These are phyloP conservation scores for Alternaria atra DNA, from an alignment of 2,329 filamentous ascomycete genomes.

Conservation along the genomic window DNA sequence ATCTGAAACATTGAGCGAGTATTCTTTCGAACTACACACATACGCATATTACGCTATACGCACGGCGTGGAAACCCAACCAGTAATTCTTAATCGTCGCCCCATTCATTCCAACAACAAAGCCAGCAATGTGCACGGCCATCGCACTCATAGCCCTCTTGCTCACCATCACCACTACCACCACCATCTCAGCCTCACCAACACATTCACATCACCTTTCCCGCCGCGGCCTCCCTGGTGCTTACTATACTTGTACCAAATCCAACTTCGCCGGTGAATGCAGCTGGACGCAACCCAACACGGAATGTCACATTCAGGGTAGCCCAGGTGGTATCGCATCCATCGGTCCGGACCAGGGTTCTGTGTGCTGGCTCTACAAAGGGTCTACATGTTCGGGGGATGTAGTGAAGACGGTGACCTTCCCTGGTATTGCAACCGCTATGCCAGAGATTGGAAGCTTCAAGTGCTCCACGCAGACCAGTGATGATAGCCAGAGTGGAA, in stretches of 20 bases:
- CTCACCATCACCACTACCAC: conserved; percentile 20
- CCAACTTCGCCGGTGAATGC: conserved; percentile 42
- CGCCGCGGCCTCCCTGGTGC: conserved; percentile 47
- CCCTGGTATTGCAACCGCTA: conserved; percentile 28
- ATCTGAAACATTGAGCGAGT: background rate
- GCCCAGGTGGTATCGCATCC: conserved; percentile 32
- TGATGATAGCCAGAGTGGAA: background rate
- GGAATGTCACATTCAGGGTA: conserved; percentile 38
- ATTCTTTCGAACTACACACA: conserved; percentile 10
- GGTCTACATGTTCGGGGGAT: conserved; percentile 31
- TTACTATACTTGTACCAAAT: conserved; percentile 43
- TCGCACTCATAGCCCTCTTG: conserved; percentile 18
- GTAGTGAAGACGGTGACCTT: conserved; percentile 33
- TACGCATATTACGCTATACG: conserved; percentile 20
- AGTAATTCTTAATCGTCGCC: conserved; percentile 16
- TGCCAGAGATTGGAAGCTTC: conserved; percentile 38
- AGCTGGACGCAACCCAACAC: conserved; percentile 37
- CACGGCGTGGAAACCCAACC: background rate
- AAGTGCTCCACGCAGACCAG: conserved; percentile 31
- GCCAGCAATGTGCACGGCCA: conserved; percentile 9
- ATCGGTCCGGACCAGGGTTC: conserved; percentile 46
- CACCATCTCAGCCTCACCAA: conserved; percentile 12
- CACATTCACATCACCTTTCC: conserved; percentile 17
- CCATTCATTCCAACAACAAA: background rate
- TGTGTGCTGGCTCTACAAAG: conserved; percentile 37